Base-by-base conservation (phyloP, 495 filamentous ascomycete species). In the Lophiostoma macrostomum region DNA sequence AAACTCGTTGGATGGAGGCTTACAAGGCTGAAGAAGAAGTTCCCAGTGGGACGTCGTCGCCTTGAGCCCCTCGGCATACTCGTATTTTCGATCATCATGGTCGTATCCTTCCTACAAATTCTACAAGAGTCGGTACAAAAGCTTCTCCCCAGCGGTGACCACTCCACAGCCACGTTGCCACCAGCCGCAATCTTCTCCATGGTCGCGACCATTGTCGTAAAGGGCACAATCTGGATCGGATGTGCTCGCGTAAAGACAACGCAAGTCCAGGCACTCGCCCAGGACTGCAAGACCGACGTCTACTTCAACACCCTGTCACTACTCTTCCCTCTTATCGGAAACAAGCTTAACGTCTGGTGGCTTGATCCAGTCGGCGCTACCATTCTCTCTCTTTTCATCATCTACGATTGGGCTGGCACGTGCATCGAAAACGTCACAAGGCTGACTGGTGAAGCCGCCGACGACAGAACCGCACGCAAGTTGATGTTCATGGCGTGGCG, bases 211-310 rank as follows among this genome's bases (percentile, higher is more conserved):
- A 67, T 74, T 35, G 54, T 69, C 14, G 50, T 76, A 20, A 76
- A 77, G 56, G 74, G 74, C 1, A 63, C 70, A 10, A 75, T 77
- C 48, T 70, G 73, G 58, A 58, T 75, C 29, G 71, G 65, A 4
- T 76, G 71, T 60, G 62, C 64, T 5, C 61, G 62, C 29, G 68
- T 77, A 49, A 76, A 76, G 55, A 76, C 74, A 11, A 76, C 72
- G 0, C 75, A 76, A 51, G 73, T 78, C 7, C 73, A 76, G 52
- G 75, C 74, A 1, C 61, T 78, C 7, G 74, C 71, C 31, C 74
- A 78, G 63, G 70, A 73, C 50, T 77, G 73, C 67, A 71, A 77
- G 58, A 76, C 74, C 0, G 74, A 76, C 53, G 74, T 77, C 24
- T 69, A 71, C 45, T 77, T 76, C 67, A 76, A 77, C 63, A 73